A percentile compares a stretch with the other conserved stretches of the same genome.
Conservation (phyloP, 257 asterid species). For the Penstemon newberryi region DNA sequence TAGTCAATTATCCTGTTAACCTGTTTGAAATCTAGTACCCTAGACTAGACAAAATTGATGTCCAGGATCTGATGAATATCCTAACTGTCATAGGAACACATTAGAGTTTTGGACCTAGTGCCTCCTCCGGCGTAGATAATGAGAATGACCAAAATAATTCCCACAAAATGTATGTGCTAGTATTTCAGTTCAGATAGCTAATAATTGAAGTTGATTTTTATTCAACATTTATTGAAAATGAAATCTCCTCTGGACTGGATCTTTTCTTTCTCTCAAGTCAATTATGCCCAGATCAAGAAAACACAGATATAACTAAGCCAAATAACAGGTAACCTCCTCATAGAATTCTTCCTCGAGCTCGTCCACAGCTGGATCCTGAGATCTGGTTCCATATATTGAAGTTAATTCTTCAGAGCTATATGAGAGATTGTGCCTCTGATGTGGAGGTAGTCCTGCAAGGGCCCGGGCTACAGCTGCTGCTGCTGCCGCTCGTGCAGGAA, state of each 20-base stretch:
- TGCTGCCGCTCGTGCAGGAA: constrained; percentile 98
- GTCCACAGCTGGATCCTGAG: constrained; percentile 56
- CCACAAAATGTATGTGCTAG: constrained; percentile 9
- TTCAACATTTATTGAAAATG: constrained; percentile 11
- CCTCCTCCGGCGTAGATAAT: constrained; percentile 25
- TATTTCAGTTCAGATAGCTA: constrained; percentile 20
- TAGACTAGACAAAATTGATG: not conserved
- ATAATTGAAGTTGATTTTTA: constrained; percentile 11
- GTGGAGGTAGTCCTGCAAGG: constrained; percentile 92
- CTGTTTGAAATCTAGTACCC: not conserved
- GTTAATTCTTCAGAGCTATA: constrained; percentile 85
- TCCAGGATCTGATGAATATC: constrained; percentile 1
- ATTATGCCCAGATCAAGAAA: constrained; percentile 22
- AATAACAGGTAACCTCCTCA: constrained; percentile 66
- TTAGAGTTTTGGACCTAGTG: constrained; percentile 13
- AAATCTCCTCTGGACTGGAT: constrained; percentile 11
- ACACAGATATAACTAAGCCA: constrained; percentile 20
- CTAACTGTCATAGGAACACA: not conserved
- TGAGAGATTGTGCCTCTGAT: constrained; percentile 74
- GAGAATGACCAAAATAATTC: constrained; percentile 3
- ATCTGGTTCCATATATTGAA: constrained; percentile 77
- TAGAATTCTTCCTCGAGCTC: constrained; percentile 89
- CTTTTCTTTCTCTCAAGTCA: constrained; percentile 4
- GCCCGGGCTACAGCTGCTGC: constrained; percentile 97
- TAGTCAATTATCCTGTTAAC: not conserved